Percentiles rank a stretch among this genome's conserved stretches.
These are phyloP conservation scores for Penicillium palitans DNA, from an alignment of 2,329 filamentous ascomycete species.

Conservation along the genomic window DNA sequence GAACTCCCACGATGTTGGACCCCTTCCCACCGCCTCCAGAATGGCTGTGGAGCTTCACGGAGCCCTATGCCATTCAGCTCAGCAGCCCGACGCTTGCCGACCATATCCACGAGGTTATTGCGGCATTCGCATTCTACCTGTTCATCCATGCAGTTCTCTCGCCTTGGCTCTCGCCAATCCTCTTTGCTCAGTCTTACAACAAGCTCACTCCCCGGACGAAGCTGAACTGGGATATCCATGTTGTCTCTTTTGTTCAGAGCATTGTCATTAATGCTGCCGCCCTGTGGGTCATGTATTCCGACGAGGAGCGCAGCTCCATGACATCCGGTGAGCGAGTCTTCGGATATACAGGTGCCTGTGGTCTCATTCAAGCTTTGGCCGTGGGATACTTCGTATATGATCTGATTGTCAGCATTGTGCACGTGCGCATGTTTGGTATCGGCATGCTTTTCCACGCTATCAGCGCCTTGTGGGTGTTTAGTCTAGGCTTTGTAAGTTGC, in stretches of 20 bases:
- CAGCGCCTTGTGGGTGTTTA: constrained; percentile 61
- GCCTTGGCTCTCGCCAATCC: constrained; percentile 53
- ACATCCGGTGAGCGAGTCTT: constrained; percentile 55
- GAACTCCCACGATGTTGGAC: constrained; percentile 42
- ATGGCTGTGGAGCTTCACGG: constrained; percentile 50
- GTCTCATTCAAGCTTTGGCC: constrained; percentile 61
- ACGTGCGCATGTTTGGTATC: constrained; percentile 59
- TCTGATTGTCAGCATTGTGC: constrained; percentile 55
- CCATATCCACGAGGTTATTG: constrained; percentile 62
- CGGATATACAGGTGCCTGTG: constrained; percentile 61
- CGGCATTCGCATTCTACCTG: constrained; percentile 59
- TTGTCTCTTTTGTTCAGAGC: constrained; percentile 63
- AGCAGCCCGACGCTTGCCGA: constrained; percentile 57
- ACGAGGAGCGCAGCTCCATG: constrained; percentile 58
- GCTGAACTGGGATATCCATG: constrained; percentile 67
- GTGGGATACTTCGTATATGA: constrained; percentile 67
- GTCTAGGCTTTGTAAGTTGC: constrained; percentile 63
- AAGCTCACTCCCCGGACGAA: constrained; percentile 56
- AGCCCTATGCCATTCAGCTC: constrained; percentile 54
- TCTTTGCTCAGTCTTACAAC: constrained; percentile 58
- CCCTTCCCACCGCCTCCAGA: constrained; percentile 51
- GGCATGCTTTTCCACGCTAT: constrained; percentile 65
- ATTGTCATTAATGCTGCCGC: constrained; percentile 57
- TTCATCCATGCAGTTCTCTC: constrained; percentile 56
- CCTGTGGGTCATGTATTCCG: constrained; percentile 58